A percentile compares a stretch with the other conserved stretches of the same genome.
phyloP scores from a whole-genome alignment of 1,139 yeast genomes.

The Eremothecium gossypii region DNA sequence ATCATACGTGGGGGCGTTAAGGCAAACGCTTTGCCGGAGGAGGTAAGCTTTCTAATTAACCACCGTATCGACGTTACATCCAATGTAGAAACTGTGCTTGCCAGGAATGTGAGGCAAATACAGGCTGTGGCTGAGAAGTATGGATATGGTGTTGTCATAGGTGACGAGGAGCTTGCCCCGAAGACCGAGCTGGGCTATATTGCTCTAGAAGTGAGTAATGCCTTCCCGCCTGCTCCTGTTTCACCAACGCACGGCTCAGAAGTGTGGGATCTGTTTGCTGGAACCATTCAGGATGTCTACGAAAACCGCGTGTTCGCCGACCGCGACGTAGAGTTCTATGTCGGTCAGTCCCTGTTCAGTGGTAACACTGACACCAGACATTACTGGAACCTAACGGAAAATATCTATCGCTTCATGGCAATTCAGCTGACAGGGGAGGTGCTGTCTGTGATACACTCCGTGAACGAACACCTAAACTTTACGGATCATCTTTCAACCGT shows the following conservation, averaged over 20 bases:
- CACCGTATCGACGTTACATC: constrained; percentile 48
- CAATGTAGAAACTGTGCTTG: constrained; percentile 35
- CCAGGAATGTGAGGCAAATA: constrained; percentile 35
- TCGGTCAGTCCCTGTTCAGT: constrained; percentile 45
- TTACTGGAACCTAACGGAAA: constrained; percentile 48
- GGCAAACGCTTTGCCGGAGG: constrained; percentile 68
- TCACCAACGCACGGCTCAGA: constrained; percentile 39
- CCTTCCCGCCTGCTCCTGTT: constrained; percentile 38
- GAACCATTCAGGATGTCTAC: constrained; percentile 48
- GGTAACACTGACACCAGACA: constrained; percentile 58
- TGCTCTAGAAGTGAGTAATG: constrained; percentile 26
- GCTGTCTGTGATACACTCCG: constrained; percentile 37
- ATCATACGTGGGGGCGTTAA: constrained; percentile 53
- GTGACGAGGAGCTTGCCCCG: constrained; percentile 26
- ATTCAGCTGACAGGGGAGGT: constrained; percentile 17
- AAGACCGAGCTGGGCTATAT: constrained; percentile 36
- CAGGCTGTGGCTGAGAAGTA: constrained; percentile 36
- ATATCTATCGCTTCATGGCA: constrained; percentile 45
- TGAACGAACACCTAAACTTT: constrained; percentile 44
- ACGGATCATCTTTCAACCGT: constrained; percentile 46
- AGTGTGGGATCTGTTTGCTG: constrained; percentile 44
- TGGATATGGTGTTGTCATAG: constrained; percentile 39
- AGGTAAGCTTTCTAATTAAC: constrained; percentile 43
- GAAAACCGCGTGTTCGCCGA: constrained; percentile 35
- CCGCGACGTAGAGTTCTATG: constrained; percentile 27